A percentile compares a stretch with the other conserved stretches of the same genome.
These are phyloP conservation scores for Fusarium dlaminii DNA, from an alignment of 2,329 filamentous ascomycete genomes.

Conservation along the genomic window DNA sequence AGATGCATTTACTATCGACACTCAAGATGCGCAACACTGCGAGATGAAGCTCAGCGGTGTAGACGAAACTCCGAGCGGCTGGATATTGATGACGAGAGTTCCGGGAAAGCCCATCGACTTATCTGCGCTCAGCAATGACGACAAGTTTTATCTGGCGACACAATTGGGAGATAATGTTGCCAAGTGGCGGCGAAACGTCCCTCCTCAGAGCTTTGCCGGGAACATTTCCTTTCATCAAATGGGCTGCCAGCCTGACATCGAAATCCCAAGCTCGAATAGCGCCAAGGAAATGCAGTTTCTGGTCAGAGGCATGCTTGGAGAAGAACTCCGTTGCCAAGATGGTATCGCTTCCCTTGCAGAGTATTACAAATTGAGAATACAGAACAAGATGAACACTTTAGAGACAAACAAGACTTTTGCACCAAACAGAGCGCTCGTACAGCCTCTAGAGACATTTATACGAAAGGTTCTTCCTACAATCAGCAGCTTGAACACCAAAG, in stretches of 20 bases:
- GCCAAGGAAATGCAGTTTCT: rapidly evolving
- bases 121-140: background rate
- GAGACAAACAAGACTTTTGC: background rate
- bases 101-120: background rate
- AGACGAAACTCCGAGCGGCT: background rate
- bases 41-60: background rate
- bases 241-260: background rate
- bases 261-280: rapidly evolving
- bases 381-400: background rate
- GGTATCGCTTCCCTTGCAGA: background rate
- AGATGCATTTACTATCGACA: background rate
- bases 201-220: background rate
- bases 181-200: background rate
- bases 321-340: rapidly evolving
- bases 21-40: rapidly evolving
- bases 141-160: background rate
- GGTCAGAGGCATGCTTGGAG: background rate
- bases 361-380: background rate
- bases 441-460: background rate
- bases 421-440: background rate
- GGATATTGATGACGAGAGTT: conserved; percentile 8
- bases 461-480: rapidly evolving
- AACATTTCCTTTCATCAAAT: background rate
- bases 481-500: background rate
- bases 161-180: conserved; percentile 5